Evolutionary conservation across 2,329 filamentous ascomycete genomes (phyloP).

Genomic region (Lasiodiplodia theobromae): DNA sequence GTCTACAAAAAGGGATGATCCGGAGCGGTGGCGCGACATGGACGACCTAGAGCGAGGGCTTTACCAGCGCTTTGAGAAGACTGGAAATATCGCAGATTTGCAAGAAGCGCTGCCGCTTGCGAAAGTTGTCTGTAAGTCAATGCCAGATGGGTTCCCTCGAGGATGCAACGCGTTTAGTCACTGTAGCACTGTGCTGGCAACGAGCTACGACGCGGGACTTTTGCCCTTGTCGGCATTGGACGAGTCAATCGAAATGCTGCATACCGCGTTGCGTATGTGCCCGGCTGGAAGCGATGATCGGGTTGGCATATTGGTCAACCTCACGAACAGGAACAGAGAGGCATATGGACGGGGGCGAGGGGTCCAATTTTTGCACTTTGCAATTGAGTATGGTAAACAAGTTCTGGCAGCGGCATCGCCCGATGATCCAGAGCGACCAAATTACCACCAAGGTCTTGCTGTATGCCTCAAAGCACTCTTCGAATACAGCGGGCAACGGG

Average conservation of each 20-base stretch:
- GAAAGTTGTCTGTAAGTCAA: background rate
- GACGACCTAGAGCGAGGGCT: background rate
- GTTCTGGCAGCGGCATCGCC: background rate
- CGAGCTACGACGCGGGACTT: background rate
- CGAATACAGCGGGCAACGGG: background rate
- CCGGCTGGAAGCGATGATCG: background rate
- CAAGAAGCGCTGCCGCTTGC: slow-evolving; percentile 7
- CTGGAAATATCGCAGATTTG: background rate
- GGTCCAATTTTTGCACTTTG: background rate
- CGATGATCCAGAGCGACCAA: background rate
- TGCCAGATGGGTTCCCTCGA: background rate
- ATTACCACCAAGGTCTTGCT: background rate
- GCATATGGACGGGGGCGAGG: background rate
- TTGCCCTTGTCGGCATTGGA: background rate
- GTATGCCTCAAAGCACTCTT: background rate
- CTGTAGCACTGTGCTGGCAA: background rate
- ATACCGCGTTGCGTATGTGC: background rate
- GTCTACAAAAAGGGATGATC: background rate
- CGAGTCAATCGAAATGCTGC: slow-evolving; percentile 4
- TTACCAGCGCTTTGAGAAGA: background rate
- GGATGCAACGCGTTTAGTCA: slow-evolving; percentile 1
- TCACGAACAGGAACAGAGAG: background rate
- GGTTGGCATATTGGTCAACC: background rate
- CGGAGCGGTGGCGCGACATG: background rate
- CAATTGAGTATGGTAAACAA: background rate